These are phyloP conservation scores for Teratosphaeria epicoccoides DNA, from an alignment of 2,329 filamentous ascomycete species.

Conservation along the genomic window DNA sequence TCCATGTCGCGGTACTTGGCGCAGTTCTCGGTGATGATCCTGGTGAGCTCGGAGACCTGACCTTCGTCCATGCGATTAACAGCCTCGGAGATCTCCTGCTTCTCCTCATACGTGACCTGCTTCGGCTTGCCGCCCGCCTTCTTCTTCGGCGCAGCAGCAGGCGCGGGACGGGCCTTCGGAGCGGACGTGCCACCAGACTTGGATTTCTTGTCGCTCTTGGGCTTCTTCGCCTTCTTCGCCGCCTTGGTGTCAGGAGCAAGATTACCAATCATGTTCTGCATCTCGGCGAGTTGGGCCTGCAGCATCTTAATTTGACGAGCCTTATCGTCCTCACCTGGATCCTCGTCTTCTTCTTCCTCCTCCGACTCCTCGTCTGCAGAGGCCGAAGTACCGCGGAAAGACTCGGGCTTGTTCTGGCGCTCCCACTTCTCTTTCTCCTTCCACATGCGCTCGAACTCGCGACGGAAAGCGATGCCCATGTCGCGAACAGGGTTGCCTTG, in stretches of 20 bases:
- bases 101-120: slow-evolving; percentile 67
- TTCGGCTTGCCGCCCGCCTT: slow-evolving; percentile 38
- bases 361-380: slow-evolving; percentile 60
- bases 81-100: slow-evolving; percentile 66
- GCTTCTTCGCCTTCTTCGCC: slow-evolving; percentile 27
- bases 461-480: slow-evolving; percentile 62
- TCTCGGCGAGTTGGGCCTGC: slow-evolving; percentile 51
- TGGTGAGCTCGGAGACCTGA: slow-evolving; percentile 71
- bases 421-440: slow-evolving; percentile 72
- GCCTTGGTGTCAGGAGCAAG: slow-evolving; percentile 26
- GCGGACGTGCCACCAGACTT: slow-evolving; percentile 5
- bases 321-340: slow-evolving; percentile 29
- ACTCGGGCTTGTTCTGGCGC: slow-evolving; percentile 58
- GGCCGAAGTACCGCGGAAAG: slow-evolving; percentile 54
- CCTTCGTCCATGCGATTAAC: slow-evolving; percentile 55
- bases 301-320: slow-evolving; percentile 55
- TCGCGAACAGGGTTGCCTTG: slow-evolving; percentile 61
- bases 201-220: slow-evolving; percentile 9
- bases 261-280: slow-evolving; percentile 39
- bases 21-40: slow-evolving; percentile 80
- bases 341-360: slow-evolving; percentile 49
- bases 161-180: slow-evolving; percentile 4
- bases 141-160: slow-evolving; percentile 33
- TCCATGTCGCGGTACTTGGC: slow-evolving; percentile 53
- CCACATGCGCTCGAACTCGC: slow-evolving; percentile 66